phyloP scores from a whole-genome alignment of 208 protist genomes.

The Trypanosoma lewisi region DNA sequence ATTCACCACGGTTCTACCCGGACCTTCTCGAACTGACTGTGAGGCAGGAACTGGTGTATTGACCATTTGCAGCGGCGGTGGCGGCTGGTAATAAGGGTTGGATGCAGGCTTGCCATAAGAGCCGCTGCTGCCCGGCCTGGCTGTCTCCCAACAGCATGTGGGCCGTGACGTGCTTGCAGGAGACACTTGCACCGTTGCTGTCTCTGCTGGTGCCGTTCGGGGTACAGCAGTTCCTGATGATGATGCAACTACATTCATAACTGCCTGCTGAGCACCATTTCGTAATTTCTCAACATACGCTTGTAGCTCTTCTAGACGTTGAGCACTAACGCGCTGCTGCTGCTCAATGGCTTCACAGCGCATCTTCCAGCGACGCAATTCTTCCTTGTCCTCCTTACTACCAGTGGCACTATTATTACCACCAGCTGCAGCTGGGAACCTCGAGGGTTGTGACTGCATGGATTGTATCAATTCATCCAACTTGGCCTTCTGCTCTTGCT shows the following conservation, averaged over 20 bases:
- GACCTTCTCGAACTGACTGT: background rate
- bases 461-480: slow-evolving; percentile 7
- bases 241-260: slow-evolving; percentile 18
- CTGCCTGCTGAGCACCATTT: slow-evolving; percentile 21
- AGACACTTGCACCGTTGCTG: slow-evolving; percentile 19
- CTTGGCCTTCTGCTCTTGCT: slow-evolving; percentile 13
- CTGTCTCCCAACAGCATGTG: background rate
- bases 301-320: slow-evolving; percentile 30
- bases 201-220: slow-evolving; percentile 1
- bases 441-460: background rate
- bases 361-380: slow-evolving; percentile 20
- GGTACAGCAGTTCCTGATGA: background rate
- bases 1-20: background rate
- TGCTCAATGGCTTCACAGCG: slow-evolving; percentile 18
- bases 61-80: background rate
- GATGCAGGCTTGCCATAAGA: slow-evolving; percentile 8
- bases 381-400: slow-evolving; percentile 4
- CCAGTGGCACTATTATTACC: background rate
- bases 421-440: background rate
- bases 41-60: background rate
- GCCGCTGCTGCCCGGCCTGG: slow-evolving; percentile 4
- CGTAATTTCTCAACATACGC: slow-evolving; percentile 35
- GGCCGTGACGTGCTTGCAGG: slow-evolving; percentile 13
- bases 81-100: no score
- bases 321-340: slow-evolving; percentile 21